phyloP scores from a whole-genome alignment of 176 grass and related monocot species.

The Cenchrus americanus region DNA sequence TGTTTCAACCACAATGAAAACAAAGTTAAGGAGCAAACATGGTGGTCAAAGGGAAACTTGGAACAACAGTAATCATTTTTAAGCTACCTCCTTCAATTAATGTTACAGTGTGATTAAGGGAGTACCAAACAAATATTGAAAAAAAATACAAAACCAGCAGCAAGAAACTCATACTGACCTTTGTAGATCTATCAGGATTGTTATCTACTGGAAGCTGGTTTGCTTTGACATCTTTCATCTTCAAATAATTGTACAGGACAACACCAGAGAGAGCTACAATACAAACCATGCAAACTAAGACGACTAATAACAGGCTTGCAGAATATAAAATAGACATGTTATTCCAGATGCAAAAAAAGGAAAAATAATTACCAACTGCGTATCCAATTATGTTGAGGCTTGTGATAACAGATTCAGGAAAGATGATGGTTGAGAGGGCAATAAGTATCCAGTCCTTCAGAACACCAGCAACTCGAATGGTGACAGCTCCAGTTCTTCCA shows the following conservation, averaged over 20 bases:
- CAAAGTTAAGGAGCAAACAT: background rate
- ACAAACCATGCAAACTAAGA: slow-evolving; percentile 29
- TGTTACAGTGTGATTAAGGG: slow-evolving; percentile 19
- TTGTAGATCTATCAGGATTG: slow-evolving; percentile 66
- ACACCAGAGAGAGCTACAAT: slow-evolving; percentile 88
- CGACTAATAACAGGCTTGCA: slow-evolving; percentile 14
- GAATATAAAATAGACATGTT: slow-evolving; percentile 40
- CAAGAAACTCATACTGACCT: slow-evolving; percentile 42
- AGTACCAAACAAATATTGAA: background rate
- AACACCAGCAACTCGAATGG: slow-evolving; percentile 96
- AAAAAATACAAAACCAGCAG: background rate
- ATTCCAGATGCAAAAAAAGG: slow-evolving; percentile 29
- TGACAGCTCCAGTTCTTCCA: slow-evolving; percentile 98
- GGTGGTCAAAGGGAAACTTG: slow-evolving; percentile 16
- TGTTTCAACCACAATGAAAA: slow-evolving; percentile 11
- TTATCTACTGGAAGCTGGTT: slow-evolving; percentile 70
- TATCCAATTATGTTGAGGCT: slow-evolving; percentile 99
- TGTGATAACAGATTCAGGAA: slow-evolving; percentile 95
- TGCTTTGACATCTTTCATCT: slow-evolving; percentile 87
- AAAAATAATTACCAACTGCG: slow-evolving; percentile 76
- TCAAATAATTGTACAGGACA: slow-evolving; percentile 99
- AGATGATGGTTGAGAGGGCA: slow-evolving; percentile 95
- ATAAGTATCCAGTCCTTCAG: slow-evolving; percentile 99
- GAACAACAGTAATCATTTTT: background rate
- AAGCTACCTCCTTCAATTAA: slow-evolving; percentile 2